Evolutionary conservation across 2,329 filamentous ascomycete species (phyloP), one percentile per base, ranked within the genome.

Genomic region (Epichloe aotearoae): DNA sequence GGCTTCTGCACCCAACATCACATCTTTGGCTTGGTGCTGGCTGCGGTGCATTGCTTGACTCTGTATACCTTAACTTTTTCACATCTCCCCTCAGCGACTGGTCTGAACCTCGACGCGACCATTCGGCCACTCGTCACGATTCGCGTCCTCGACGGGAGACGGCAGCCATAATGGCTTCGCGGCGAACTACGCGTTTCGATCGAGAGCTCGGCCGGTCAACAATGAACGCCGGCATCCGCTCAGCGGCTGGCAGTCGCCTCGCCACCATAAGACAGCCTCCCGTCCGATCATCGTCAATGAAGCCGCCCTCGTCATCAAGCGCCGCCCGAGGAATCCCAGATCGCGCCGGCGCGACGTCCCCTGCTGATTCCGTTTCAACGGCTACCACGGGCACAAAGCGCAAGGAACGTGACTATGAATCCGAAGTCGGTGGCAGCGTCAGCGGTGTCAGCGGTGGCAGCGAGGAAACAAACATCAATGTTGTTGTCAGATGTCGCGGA

Each of bases 381-480:
- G 39, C 77, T 30, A 74, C 75, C 47, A 68, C 76, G 34, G 79
- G 82, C 23, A 76, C 74, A 43, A 95, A 96, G 73, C 83, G 90
- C 61, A 95, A 95, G 67, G 87, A 93, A 59, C 80, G 87, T 61
- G 87, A 94, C 38, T 91, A 84, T 62, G 90, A 91, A 43, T 67
- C 77, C 5, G 81, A 86, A 33, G 34, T 52, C 4, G 50, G 51
- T 23, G 39, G 46, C n/a, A 42, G 50, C 40, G 46, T 46, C 50
- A 41, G 50, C 20, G 17, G 26, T 14, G 46, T 26, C 50, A 41
- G 50, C 20, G 17, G 26, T 14, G 47, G 69, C 51, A 77, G 78
- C 48, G 83, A 90, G 59, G 89, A 95, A 67, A 97, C 91, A 7
- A 98, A 96, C 65, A 98, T 98, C 69, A 93, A 94, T 64, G 93